Evolutionary conservation across 2,329 filamentous ascomycete species (phyloP).

Genomic region (Xylaria sp.): DNA sequence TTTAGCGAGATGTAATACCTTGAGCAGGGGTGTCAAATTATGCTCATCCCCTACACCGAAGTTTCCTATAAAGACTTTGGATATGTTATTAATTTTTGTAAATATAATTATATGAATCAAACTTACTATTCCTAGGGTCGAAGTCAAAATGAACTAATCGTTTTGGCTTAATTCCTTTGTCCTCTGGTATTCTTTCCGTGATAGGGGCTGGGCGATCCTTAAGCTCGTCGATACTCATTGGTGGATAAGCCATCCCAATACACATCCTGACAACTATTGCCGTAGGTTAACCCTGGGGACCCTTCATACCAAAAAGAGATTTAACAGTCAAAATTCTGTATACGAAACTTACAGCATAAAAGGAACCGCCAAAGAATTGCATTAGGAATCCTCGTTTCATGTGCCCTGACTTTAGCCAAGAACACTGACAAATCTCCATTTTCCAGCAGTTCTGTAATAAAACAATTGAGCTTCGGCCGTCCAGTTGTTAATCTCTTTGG

Average conservation of each 20-base stretch:
- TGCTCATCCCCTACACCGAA: slow-evolving; percentile 19
- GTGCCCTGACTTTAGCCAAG: slow-evolving; percentile 17
- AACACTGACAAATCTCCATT: slow-evolving; percentile 32
- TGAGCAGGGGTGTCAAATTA: slow-evolving; percentile 29
- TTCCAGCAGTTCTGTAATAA: slow-evolving; percentile 37
- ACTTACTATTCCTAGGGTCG: slow-evolving; percentile 38
- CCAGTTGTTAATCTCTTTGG: neutral
- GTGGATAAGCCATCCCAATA: slow-evolving; percentile 37
- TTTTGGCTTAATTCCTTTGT: neutral
- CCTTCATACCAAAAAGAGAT: neutral
- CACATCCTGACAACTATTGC: slow-evolving; percentile 36
- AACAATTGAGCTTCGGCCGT: neutral
- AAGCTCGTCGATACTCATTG: neutral
- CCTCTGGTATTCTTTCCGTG: slow-evolving; percentile 27
- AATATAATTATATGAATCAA: too few species aligned
- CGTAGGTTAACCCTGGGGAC: neutral
- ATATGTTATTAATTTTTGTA: slow-evolving; percentile 1
- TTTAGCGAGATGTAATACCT: slow-evolving; percentile 22
- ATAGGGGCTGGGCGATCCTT: slow-evolving; percentile 10
- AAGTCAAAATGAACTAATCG: slow-evolving; percentile 40
- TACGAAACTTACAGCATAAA: slow-evolving; percentile 33
- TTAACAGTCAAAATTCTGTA: too few species aligned
- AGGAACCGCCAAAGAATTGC: slow-evolving; percentile 36
- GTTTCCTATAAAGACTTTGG: slow-evolving; percentile 34
- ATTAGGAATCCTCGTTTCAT: slow-evolving; percentile 26